Conservation (phyloP, 2,329 filamentous ascomycete genomes). For the Colletotrichum nymphaeae region DNA sequence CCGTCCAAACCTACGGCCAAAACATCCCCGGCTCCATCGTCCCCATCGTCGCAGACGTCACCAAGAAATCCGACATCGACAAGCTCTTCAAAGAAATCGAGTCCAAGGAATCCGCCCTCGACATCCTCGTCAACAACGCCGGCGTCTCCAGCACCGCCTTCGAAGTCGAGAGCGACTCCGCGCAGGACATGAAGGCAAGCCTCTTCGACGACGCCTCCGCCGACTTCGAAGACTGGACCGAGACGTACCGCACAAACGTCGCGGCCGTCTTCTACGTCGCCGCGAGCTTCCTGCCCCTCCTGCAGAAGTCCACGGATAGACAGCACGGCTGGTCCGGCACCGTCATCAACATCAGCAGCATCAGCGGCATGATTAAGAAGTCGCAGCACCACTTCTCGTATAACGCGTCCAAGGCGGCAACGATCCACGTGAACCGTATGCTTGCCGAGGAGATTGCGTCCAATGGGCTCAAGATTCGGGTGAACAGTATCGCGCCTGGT, state of each 20-base stretch:
- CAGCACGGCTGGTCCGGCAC: constrained; percentile 64
- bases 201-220: constrained; percentile 73
- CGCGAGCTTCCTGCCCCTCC: constrained; percentile 70
- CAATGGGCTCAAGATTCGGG: constrained; percentile 72
- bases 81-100: constrained; percentile 68
- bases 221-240: constrained; percentile 77
- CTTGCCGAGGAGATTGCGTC: constrained; percentile 70
- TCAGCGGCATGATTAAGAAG: constrained; percentile 73
- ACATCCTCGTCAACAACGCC: constrained; percentile 77
- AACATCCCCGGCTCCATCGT: constrained; percentile 66
- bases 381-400: constrained; percentile 75
- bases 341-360: constrained; percentile 76
- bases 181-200: constrained; percentile 65
- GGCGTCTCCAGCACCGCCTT: constrained; percentile 69
- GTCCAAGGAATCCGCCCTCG: constrained; percentile 66
- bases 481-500: constrained; percentile 80
- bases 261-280: constrained; percentile 75
- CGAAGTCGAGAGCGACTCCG: constrained; percentile 65
- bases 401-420: constrained; percentile 72
- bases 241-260: constrained; percentile 80
- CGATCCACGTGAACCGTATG: constrained; percentile 73
- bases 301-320: constrained; percentile 61
- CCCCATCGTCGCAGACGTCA: constrained; percentile 70
- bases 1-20: constrained; percentile 68
- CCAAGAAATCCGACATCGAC: constrained; percentile 69